Percentiles rank a stretch among this genome's conserved stretches.
phyloP scores from a whole-genome alignment of 2,329 filamentous ascomycete genomes.

The Fusarium xyrophilum region DNA sequence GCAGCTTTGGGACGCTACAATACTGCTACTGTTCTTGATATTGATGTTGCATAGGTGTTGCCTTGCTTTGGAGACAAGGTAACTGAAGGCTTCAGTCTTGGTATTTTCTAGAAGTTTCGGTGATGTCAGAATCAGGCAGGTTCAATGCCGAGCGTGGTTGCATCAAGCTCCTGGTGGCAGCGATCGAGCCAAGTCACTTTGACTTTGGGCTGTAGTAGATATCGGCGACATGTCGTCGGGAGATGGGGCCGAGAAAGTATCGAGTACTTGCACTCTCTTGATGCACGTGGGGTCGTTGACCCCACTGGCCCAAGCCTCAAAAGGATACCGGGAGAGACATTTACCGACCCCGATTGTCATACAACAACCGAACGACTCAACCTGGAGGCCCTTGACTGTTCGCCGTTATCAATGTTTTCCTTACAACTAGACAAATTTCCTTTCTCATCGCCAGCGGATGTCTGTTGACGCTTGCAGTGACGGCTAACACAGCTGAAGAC shows the following conservation, averaged over 20 bases:
- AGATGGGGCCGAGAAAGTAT: slow-evolving; percentile 7
- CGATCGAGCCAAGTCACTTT: not conserved
- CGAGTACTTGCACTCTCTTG: not conserved
- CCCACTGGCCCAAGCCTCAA: slow-evolving; percentile 26
- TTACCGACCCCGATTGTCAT: slow-evolving; percentile 31
- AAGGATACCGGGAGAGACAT: slow-evolving; percentile 31
- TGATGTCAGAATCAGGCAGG: slow-evolving; percentile 20
- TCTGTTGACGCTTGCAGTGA: slow-evolving; percentile 22
- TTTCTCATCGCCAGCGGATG: slow-evolving; percentile 12
- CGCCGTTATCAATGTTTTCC: slow-evolving; percentile 11
- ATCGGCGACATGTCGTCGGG: not conserved
- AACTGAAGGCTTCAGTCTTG: not conserved
- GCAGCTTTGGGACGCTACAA: not conserved
- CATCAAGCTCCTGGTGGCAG: not conserved
- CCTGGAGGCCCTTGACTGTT: slow-evolving; percentile 8
- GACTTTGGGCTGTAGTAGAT: not conserved
- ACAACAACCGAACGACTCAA: slow-evolving; percentile 25
- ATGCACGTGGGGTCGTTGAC: slow-evolving; percentile 5
- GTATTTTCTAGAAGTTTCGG: slow-evolving; percentile 17
- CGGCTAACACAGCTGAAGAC: slow-evolving; percentile 20
- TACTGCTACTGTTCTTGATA: not conserved
- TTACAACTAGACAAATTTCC: not conserved
- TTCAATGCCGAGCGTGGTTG: not conserved
- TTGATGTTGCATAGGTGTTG: not conserved
- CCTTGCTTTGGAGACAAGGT: not conserved